These are phyloP conservation scores for Leishmania gerbilli DNA, from an alignment of 208 protist species.

Conservation along the genomic window DNA sequence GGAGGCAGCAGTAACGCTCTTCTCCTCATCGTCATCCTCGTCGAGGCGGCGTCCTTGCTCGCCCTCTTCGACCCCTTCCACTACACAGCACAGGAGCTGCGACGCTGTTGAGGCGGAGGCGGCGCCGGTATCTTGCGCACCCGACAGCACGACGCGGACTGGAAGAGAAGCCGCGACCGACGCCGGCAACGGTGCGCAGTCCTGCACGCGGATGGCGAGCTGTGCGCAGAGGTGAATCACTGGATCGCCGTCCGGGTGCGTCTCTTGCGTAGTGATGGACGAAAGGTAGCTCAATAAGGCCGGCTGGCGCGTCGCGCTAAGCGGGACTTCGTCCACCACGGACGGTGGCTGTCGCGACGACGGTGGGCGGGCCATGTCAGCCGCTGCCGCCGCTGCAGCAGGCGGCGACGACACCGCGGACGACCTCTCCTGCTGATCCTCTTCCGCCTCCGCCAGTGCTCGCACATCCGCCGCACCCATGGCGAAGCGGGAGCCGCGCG, in stretches of 20 bases:
- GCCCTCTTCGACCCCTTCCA: neutral
- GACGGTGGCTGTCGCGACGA: constrained; percentile 15
- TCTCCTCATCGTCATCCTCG: neutral
- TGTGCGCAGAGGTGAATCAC: constrained; percentile 1
- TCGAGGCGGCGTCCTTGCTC: neutral
- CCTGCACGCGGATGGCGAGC: neutral
- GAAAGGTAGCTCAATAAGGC: constrained; percentile 6
- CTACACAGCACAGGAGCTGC: constrained; percentile 23
- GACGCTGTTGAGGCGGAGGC: neutral
- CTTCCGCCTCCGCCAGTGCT: constrained; percentile 8
- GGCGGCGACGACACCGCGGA: constrained; percentile 5
- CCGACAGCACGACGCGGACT: neutral
- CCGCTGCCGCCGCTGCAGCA: neutral
- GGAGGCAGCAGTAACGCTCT: neutral
- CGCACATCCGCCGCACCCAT: constrained; percentile 1
- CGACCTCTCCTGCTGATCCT: neutral
- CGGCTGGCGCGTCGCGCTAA: constrained; percentile 33
- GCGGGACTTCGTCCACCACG: constrained; percentile 29
- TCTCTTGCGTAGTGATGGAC: neutral
- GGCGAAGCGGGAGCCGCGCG: constrained; percentile 16
- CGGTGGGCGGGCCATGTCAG: constrained; percentile 11
- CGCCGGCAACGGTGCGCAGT: neutral
- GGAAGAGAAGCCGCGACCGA: neutral
- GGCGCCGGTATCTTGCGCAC: neutral
- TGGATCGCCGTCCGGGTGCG: neutral